These are phyloP conservation scores for Naegleria fowleri DNA, from an alignment of 208 protist species.

Conservation along the genomic window DNA sequence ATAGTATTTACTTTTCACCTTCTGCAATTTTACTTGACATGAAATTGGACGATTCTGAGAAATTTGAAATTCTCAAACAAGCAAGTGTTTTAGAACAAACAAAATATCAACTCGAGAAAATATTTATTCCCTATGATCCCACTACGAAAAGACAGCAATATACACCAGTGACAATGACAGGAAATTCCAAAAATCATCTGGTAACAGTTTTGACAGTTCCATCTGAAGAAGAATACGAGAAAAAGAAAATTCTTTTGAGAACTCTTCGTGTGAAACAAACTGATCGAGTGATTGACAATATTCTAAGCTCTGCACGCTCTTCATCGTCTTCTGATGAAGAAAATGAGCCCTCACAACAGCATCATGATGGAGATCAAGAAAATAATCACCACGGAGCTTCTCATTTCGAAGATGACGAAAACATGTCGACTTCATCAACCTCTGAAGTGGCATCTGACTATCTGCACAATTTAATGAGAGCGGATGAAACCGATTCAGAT, in stretches of 20 bases:
- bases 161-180: background rate
- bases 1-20: background rate
- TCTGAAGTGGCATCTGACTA: background rate
- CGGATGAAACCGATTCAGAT: background rate
- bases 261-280: background rate
- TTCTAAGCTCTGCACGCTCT: background rate
- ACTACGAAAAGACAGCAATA: background rate
- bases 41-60: background rate
- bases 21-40: background rate
- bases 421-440: background rate
- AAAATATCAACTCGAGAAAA: background rate
- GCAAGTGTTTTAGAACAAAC: background rate
- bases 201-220: background rate
- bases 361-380: background rate
- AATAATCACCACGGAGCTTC: background rate
- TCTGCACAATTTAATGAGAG: background rate
- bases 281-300: background rate
- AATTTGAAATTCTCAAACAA: conserved; percentile 2
- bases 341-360: background rate
- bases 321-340: background rate
- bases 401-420: background rate
- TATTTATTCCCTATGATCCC: background rate
- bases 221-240: background rate
- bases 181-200: background rate
- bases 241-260: background rate